These are phyloP conservation scores for Arthrobotrys pseudoclavata DNA, from an alignment of 2,329 filamentous ascomycete species.

Conservation along the genomic window DNA sequence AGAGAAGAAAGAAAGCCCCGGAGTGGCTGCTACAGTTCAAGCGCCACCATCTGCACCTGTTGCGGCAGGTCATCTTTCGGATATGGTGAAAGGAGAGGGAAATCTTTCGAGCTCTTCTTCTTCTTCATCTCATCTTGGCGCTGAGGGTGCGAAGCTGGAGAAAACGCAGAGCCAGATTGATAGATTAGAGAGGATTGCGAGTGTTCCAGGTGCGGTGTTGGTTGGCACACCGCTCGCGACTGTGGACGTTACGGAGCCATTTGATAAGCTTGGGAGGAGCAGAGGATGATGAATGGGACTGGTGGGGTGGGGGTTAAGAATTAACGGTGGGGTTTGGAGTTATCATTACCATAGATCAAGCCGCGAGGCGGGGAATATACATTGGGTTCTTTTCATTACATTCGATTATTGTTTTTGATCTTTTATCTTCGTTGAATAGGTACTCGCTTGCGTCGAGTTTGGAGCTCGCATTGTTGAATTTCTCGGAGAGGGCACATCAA, in stretches of 20 bases:
- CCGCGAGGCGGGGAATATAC: neutral
- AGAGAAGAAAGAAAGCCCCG: neutral
- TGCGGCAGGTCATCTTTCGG: neutral
- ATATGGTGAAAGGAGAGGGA: constrained; percentile 6
- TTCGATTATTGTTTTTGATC: no score
- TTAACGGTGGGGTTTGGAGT: neutral
- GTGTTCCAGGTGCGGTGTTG: constrained; percentile 37
- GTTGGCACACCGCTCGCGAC: constrained; percentile 24
- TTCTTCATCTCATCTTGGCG: constrained; percentile 3
- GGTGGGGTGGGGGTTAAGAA: neutral
- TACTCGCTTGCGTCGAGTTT: no score
- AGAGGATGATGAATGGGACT: neutral
- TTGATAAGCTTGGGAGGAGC: constrained; percentile 30
- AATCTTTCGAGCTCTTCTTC: constrained; percentile 23
- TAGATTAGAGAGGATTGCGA: constrained; percentile 43
- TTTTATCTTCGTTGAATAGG: no score
- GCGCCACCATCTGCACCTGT: neutral
- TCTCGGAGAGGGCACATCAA: no score
- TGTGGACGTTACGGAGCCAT: constrained; percentile 38
- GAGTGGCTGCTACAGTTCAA: neutral
- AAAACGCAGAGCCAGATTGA: constrained; percentile 53
- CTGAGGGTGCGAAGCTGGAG: constrained; percentile 3
- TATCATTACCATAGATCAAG: neutral
- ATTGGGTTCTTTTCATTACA: neutral
- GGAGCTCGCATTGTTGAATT: no score